Base-by-base conservation (phyloP, 1,139 yeast species). In the Debaryomyces psychrophilus region DNA sequence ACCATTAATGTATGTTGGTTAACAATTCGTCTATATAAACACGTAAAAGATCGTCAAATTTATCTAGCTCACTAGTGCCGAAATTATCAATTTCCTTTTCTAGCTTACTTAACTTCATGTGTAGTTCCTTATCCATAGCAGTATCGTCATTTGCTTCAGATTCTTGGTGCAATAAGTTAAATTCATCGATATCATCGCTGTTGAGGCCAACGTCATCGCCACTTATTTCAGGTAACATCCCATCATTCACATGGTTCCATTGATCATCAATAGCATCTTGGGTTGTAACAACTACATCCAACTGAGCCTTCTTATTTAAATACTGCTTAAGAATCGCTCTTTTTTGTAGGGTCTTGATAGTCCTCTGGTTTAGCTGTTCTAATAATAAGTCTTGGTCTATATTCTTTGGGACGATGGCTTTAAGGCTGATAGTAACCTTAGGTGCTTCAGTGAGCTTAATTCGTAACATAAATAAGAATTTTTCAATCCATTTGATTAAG, bases 401-500 rank as follows among this genome's bases (percentile, higher is more conserved):
- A 1, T 39, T 28, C 1, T 44, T 48, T 1, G 45, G 42, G 7
- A 51, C 44, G 4, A 48, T 51, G 0, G 50, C 15, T 1, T 63
- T 44, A 40, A 79, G 47, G 2, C 53, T 51, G 1, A 87, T 55
- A 50, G 53, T 65, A 12, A 75, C 74, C 14, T 68, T 68, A 3
- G 68, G 71, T 20, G 76, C 74, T 28, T 87, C 82, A 2, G 68
- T 69, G 53, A 85, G 83, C 52, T 90, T 78, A 54, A 83, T 77
- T 43, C 83, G 73, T 36, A 90, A 68, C 44, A 88, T 76, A 5
- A 64, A 62, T 39, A 86, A 73, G 51, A 88, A 77, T 35, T 67
- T 65, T 51, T 79, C 79, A 31, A 78, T 67, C 97, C 97, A 92
- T 12, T 67, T 65, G 43, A 89, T 77, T 44, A 92, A 68, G 9